A percentile compares a stretch with the other conserved stretches of the same genome.
Conservation (phyloP, 2,329 filamentous ascomycete genomes). For the Amesomyces nigricolor region DNA sequence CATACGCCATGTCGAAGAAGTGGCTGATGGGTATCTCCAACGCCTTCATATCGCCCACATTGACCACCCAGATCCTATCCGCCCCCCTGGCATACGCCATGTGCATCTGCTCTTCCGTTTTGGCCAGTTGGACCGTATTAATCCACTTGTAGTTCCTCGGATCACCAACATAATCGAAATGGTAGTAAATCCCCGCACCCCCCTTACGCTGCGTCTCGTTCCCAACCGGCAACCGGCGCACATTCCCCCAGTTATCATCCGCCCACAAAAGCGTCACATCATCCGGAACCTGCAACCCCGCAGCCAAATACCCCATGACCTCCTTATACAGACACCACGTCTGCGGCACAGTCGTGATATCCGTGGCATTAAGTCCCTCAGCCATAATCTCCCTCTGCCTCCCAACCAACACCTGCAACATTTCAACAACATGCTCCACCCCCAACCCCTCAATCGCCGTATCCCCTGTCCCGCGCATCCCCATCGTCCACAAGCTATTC, state of each 20-base stretch:
- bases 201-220: constrained; percentile 55
- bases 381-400: constrained; percentile 55
- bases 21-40: constrained; percentile 60
- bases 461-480: constrained; percentile 66
- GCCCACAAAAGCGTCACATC: constrained; percentile 64
- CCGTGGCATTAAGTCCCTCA: constrained; percentile 46
- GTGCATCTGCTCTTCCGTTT: constrained; percentile 56
- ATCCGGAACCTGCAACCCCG: constrained; percentile 57
- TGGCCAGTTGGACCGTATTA: constrained; percentile 58
- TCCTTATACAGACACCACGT: constrained; percentile 73
- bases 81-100: constrained; percentile 54
- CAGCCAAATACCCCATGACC: constrained; percentile 62
- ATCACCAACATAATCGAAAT: constrained; percentile 48
- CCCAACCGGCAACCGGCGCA: constrained; percentile 53
- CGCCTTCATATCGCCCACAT: constrained; percentile 62
- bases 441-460: constrained; percentile 52
- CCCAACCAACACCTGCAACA: constrained; percentile 55
- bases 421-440: constrained; percentile 49
- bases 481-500: constrained; percentile 59
- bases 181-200: constrained; percentile 62
- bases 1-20: constrained; percentile 63
- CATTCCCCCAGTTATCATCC: constrained; percentile 65
- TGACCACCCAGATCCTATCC: constrained; percentile 60
- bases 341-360: constrained; percentile 54
- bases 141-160: constrained; percentile 53